Evolutionary conservation across 2,329 filamentous ascomycete species (phyloP).

Genomic region (Penicillium corylophilum): DNA sequence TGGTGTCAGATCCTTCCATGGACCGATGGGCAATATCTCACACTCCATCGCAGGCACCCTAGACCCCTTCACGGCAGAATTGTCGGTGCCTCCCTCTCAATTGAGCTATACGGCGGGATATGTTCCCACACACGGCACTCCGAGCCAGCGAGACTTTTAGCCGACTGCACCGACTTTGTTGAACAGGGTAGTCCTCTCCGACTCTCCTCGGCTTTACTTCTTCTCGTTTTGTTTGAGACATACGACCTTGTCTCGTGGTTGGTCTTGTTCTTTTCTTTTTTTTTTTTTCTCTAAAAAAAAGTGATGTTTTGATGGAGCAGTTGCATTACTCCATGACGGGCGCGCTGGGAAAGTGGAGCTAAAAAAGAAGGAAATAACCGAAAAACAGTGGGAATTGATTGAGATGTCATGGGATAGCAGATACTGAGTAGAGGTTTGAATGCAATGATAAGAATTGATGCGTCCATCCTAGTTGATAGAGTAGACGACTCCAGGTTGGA

Average conservation of each 20-base stretch:
- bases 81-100: constrained; percentile 31
- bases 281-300: no score
- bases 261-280: no score
- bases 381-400: background rate
- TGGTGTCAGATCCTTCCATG: constrained; percentile 25
- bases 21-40: constrained; percentile 23
- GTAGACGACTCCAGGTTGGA: background rate
- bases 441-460: constrained; percentile 7
- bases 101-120: constrained; percentile 31
- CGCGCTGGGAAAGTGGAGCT: background rate
- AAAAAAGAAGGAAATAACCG: background rate
- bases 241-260: background rate
- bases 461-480: constrained; percentile 1
- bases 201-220: background rate
- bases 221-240: background rate
- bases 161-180: background rate
- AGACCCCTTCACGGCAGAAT: constrained; percentile 31
- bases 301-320: background rate
- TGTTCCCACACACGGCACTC: constrained; percentile 23
- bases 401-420: background rate
- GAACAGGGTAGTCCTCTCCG: background rate
- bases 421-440: constrained; percentile 5
- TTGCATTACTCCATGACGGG: background rate
- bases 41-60: constrained; percentile 28
- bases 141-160: constrained; percentile 32